phyloP scores from a whole-genome alignment of 257 asterid genomes.

The Schizonepeta tenuifolia region DNA sequence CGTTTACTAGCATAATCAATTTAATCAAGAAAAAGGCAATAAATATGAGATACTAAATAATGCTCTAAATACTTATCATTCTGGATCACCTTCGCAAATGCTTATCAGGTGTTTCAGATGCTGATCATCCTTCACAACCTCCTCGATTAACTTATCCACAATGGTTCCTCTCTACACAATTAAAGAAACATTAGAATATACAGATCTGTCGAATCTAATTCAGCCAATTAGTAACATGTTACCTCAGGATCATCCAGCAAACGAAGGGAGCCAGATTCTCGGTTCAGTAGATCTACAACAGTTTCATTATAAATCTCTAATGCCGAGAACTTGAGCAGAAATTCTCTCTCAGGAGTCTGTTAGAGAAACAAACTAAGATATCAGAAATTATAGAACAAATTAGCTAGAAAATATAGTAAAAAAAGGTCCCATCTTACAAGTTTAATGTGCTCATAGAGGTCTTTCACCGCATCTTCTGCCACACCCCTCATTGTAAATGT shows the following conservation, averaged over 20 bases:
- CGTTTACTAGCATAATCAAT: constrained; percentile 6
- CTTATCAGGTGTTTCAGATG: constrained; percentile 75
- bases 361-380: constrained; percentile 23
- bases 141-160: constrained; percentile 86
- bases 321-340: constrained; percentile 83
- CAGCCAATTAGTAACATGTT: constrained; percentile 16
- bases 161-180: constrained; percentile 83
- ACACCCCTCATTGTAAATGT: constrained; percentile 97
- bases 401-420: background rate
- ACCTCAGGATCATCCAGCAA: constrained; percentile 97
- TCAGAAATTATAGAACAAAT: constrained; percentile 23
- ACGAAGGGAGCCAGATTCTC: constrained; percentile 85
- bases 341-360: constrained; percentile 85
- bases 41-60: constrained; percentile 17
- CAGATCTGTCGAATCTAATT: constrained; percentile 7
- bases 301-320: constrained; percentile 94
- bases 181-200: constrained; percentile 19
- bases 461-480: constrained; percentile 78
- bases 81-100: constrained; percentile 76
- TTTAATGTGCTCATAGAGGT: constrained; percentile 75
- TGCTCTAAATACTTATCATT: background rate
- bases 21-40: constrained; percentile 7
- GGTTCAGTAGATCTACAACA: constrained; percentile 86
- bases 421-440: constrained; percentile 44
- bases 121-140: constrained; percentile 68